Evolutionary conservation across 257 asterid species (phyloP), one percentile per base, ranked within the genome.

Genomic region (Marsdenia floribunda): DNA sequence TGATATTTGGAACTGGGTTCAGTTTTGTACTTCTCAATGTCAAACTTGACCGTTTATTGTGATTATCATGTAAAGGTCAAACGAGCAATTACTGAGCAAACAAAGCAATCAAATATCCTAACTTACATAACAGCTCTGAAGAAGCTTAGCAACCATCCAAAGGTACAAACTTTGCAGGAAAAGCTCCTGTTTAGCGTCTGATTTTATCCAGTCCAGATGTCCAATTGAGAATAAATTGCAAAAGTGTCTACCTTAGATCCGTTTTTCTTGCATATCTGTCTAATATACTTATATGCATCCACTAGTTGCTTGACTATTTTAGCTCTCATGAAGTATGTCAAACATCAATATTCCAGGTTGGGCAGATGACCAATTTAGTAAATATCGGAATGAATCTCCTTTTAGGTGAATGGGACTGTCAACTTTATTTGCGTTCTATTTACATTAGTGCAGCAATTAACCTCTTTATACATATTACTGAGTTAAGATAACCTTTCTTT

Each of bases 61-160:
- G 70, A 78, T 77, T 65, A 79, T 72, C 69, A 74, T 80, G 61
- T 76, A 72, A 87, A 90, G 99, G 99, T 92, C 59, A 92, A 92
- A 86, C 87, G 89, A 72, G 97, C 97, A 60, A 90, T 94, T 84
- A 83, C 88, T 26, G 99, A 94, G 80, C 97, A 94, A 77, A 78
- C 91, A 70, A 92, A 89, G 78, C 85, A 78, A 68, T 82, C 96
- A 71, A 92, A 94, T 81, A 92, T 94, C 78, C 87, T 94, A 81
- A 97, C 99, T 54, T 92, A 92, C 72, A 94, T 94, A 80, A 94
- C 97, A 72, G 97, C 91, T 79, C 87, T 94, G 67, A 94, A 94
- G 95, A 94, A 94, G 88, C 97, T 94, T 77, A 90, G 99, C 89
- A 94, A 94, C 84, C 99, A 92, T 79, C 99, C 99, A 71, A 94